Evolutionary conservation across 1,284 basidiomycete genomes (phyloP), one percentile per base, ranked within the genome.

Genomic region (Coriolopsis trogii): DNA sequence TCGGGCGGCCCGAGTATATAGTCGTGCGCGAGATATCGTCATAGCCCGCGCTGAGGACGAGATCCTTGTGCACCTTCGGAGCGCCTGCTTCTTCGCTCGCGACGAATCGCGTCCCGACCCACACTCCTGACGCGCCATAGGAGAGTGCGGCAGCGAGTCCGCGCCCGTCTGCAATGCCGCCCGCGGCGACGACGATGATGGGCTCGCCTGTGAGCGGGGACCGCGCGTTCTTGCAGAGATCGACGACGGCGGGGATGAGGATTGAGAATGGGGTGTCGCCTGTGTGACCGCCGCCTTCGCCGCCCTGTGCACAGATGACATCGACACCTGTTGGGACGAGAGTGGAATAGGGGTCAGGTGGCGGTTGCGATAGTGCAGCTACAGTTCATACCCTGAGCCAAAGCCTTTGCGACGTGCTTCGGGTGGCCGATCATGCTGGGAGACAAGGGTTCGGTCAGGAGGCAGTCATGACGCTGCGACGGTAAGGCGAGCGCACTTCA

Each of bases 51-150:
- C 71, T 75, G 23, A 88, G 51, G 10, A 87, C 70, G 46, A 80
- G 70, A 46, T 94, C 81, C 70, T 95, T 94, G 74, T 95, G 93
- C 59, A 74, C 83, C 56, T 83, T 82, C 12, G 91, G 87, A 1
- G 92, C 92, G 23, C 84, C 87, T 2, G 93, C 90, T 69, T 95
- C 91, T 34, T 76, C 80, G 58, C 84, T 84, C 7, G 92, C 93
- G 40, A 96, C 92, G 67, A 96, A 97, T 24, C 93, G 84, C 2
- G 93, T 95, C 30, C 93, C 93, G 48, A 94, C 90, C 92, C 93
- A 94, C 9, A 94, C 89, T 43, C 84, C 92, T 2, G 85, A 75
- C 2, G 91, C 91, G 46, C 92, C 92, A 65, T 72, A 91, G 80
- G 87, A 79, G 51, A 94, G 79, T 12, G 89, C 74, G 8, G 88